These are phyloP conservation scores for Mucor velutinosus DNA, from an alignment of 371 early-diverging fungal species.

Conservation along the genomic window DNA sequence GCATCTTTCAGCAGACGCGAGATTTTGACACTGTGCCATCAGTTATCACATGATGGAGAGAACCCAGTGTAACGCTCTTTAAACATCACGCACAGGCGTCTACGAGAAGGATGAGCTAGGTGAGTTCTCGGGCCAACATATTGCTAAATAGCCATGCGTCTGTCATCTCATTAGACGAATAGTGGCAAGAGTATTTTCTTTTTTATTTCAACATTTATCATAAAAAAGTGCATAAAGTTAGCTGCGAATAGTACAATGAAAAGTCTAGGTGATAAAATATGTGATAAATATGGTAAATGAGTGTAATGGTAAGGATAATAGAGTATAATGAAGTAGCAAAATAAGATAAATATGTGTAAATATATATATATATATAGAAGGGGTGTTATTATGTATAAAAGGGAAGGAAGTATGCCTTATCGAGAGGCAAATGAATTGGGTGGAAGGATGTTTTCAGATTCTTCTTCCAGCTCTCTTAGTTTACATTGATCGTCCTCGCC, in stretches of 20 bases:
- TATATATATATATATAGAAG: background rate
- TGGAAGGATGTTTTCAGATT: constrained; percentile 1
- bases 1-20: background rate
- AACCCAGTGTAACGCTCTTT: too few relatives aligned
- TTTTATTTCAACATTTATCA: background rate
- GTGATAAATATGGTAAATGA: background rate
- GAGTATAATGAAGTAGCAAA: background rate
- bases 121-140: too few relatives aligned
- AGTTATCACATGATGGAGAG: background rate
- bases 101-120: too few relatives aligned
- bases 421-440: constrained; percentile 1
- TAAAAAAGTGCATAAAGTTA: background rate
- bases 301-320: background rate
- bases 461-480: constrained; percentile 19
- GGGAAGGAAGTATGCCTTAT: background rate
- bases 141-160: too few relatives aligned
- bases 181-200: background rate
- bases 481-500: constrained; percentile 30
- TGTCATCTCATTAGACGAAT: background rate
- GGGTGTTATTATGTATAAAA: background rate
- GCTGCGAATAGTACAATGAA: background rate
- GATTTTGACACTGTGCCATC: background rate
- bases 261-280: background rate
- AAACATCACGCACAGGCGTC: too few relatives aligned
- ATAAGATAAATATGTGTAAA: background rate